Conservation (phyloP, 371 early-diverging fungal species). For the Rhizopus arrhizus region DNA sequence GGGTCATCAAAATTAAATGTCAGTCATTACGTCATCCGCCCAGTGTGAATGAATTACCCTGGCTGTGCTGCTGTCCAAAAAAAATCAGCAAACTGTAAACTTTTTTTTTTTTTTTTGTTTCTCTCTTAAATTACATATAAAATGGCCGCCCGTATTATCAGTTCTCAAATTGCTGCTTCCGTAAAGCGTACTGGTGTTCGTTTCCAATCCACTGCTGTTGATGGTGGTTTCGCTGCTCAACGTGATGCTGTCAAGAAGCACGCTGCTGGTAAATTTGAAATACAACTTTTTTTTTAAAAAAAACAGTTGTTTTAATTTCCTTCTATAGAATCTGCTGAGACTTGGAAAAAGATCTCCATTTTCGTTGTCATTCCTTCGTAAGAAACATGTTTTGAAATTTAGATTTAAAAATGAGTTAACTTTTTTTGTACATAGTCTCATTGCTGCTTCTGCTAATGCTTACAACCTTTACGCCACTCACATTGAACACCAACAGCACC, state of each 20-base stretch:
- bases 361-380: conserved; percentile 55
- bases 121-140: conserved; percentile 2
- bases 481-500: conserved; percentile 45
- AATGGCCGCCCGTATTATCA: conserved; percentile 29
- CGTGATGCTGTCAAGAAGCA: conserved; percentile 53
- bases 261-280: conserved; percentile 40
- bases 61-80: neutral
- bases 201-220: conserved; percentile 38
- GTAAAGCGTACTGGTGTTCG: conserved; percentile 50
- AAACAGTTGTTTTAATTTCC: neutral
- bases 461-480: conserved; percentile 47
- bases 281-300: neutral
- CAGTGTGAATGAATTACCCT: neutral
- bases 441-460: conserved; percentile 46
- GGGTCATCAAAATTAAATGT: too few relatives aligned
- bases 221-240: conserved; percentile 33
- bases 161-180: conserved; percentile 33
- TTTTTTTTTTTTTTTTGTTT: neutral
- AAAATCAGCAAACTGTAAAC: neutral
- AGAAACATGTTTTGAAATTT: conserved; percentile 12
- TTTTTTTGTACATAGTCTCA: conserved; percentile 30
- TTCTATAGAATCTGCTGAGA: conserved; percentile 43
- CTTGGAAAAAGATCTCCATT: conserved; percentile 57
- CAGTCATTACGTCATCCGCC: neutral
- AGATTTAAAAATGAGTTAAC: neutral